These are phyloP conservation scores for Pichia sp. DNA, from an alignment of 1,139 yeast genomes.

Conservation along the genomic window DNA sequence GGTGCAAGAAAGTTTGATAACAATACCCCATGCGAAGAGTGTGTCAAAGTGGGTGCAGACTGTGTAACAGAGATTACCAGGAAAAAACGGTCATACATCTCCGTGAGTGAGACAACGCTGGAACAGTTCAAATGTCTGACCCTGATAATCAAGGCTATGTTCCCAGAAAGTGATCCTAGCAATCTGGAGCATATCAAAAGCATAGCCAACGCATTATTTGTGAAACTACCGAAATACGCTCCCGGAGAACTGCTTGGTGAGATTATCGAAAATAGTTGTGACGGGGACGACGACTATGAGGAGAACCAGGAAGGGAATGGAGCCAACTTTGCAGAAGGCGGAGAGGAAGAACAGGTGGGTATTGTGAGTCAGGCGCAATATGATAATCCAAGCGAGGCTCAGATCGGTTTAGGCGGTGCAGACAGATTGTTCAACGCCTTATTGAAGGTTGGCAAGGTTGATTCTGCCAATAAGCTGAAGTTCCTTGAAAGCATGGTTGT, in stretches of 20 bases:
- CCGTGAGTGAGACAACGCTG: conserved; percentile 28
- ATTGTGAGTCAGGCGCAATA: no score
- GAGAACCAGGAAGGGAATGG: background rate
- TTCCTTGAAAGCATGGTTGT: background rate
- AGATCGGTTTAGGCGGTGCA: conserved; percentile 25
- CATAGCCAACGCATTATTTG: conserved; percentile 30
- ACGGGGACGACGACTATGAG: background rate
- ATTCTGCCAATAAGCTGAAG: background rate
- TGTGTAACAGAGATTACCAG: conserved; percentile 35
- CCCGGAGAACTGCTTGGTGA: background rate
- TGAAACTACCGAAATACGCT: conserved; percentile 30
- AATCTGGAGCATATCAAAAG: conserved; percentile 32
- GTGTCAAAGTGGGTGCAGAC: conserved; percentile 27
- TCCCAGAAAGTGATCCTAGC: conserved; percentile 36
- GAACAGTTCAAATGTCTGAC: conserved; percentile 33
- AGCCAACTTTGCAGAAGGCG: no score
- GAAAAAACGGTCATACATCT: conserved; percentile 31
- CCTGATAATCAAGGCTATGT: conserved; percentile 33
- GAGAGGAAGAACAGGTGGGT: no score
- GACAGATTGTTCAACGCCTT: conserved; percentile 31
- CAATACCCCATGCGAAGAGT: conserved; percentile 31
- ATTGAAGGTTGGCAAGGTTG: conserved; percentile 20
- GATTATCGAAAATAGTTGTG: conserved; percentile 9
- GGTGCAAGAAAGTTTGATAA: conserved; percentile 25
- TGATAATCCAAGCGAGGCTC: background rate